Base-by-base conservation (phyloP, 2,329 filamentous ascomycete genomes). In the Drechslerella coelobrocha region DNA sequence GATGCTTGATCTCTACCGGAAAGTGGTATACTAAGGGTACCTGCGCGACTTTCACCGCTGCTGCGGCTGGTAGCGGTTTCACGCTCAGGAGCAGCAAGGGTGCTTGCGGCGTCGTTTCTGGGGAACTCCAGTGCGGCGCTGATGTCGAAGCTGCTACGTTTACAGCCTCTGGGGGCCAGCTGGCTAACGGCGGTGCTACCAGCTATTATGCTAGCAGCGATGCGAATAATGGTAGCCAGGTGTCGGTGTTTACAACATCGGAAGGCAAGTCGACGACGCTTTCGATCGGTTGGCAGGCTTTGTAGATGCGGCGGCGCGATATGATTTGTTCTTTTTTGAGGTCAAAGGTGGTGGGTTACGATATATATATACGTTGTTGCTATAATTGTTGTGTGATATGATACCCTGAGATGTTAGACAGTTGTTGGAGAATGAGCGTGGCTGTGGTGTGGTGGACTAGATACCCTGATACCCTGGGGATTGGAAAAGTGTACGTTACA, bases 1-100 rank as follows among this genome's bases (percentile, higher is more conserved):
- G 88, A n/a, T 90, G 87, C 74, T 82, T 90, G 65, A 90, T 90
- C 76, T 83, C 83, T 61, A 81, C 79, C 8, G 88, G 88, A 0
- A 85, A 83, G 0, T 91, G 88, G 88, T 90, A 88, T 76, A 82
- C 83, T 0, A 83, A 81, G 1, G 87, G 88, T 1, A 88, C 87
- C 0, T 90, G 88, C 75, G 88, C 88, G 0, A 88, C 84, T 0
- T 88, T 85, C 77, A 85, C 82, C 0, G 85, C 86, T 2, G 78
- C 82, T 2, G 68, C 81, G 48, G 82, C 78, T 19, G 78, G 79
- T 47, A 76, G 76, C 10, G 83, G 82, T 43, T 86, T 86, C 79
- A 86, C 84, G 0, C 78, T 88, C 10, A 81, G 78, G 51, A 85
- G 84, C 10, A 84, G 82, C 50, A 87, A 86, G 75, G 86, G 86